A percentile compares a stretch with the other conserved stretches of the same genome.
Conservation (phyloP, 2,329 filamentous ascomycete species). For the Trichoderma oligosporum region DNA sequence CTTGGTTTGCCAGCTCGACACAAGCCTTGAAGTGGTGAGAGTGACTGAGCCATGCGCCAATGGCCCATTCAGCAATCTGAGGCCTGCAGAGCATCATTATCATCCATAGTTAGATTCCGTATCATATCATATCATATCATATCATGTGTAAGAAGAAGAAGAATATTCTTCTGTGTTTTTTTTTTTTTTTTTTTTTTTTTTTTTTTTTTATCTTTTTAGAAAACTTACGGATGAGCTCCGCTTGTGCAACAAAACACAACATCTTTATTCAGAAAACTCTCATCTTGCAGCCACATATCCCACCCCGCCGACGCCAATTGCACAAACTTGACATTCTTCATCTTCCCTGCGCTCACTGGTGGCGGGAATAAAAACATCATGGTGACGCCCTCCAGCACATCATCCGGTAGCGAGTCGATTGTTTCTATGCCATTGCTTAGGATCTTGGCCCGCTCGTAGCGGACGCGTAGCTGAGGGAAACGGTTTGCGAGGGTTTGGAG, state of each 20-base stretch:
- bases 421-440: slow-evolving; percentile 21
- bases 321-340: slow-evolving; percentile 41
- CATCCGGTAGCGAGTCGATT: slow-evolving; percentile 29
- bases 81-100: slow-evolving; percentile 26
- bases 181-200: neutral
- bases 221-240: slow-evolving; percentile 42
- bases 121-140: no score
- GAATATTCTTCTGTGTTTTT: no score
- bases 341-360: slow-evolving; percentile 30
- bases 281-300: slow-evolving; percentile 39
- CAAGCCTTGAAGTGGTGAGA: slow-evolving; percentile 33
- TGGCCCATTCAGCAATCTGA: slow-evolving; percentile 42
- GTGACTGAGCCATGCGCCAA: slow-evolving; percentile 35
- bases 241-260: slow-evolving; percentile 41
- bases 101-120: neutral
- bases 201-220: no score
- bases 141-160: no score
- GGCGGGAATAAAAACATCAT: slow-evolving; percentile 34
- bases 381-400: slow-evolving; percentile 41
- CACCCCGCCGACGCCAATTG: slow-evolving; percentile 44
- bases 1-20: slow-evolving; percentile 29
- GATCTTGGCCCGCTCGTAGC: slow-evolving; percentile 30
- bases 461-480: slow-evolving; percentile 39
- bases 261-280: slow-evolving; percentile 33
- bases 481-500: slow-evolving; percentile 31